Conservation (phyloP, 116 monocot species). For the Cymodocea nodosa region DNA sequence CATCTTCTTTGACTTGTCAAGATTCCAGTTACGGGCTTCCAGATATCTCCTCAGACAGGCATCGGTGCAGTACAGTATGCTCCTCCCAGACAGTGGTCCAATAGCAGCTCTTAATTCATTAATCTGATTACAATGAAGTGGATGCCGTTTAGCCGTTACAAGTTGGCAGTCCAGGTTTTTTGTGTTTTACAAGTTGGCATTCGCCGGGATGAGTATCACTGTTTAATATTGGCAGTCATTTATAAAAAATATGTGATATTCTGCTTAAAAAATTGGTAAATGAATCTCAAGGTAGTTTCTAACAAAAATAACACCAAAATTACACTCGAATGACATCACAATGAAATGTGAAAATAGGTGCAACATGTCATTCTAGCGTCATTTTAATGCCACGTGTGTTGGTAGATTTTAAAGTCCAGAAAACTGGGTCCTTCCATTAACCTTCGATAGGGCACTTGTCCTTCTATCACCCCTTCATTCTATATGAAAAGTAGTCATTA, state of each 20-base stretch:
- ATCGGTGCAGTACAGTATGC: constrained; percentile 10
- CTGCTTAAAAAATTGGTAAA: too few species aligned
- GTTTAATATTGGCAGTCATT: not conserved
- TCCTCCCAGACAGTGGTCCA: constrained; percentile 8
- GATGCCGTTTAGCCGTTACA: not conserved
- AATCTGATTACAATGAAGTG: constrained; percentile 6
- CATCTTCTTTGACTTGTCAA: constrained; percentile 24
- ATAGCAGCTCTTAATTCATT: constrained; percentile 7
- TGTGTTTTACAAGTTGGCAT: not conserved
- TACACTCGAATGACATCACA: too few species aligned
- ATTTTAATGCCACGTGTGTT: too few species aligned
- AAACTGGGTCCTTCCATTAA: not conserved
- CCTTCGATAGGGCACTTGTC: not conserved
- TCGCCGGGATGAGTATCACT: not conserved
- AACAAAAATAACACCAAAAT: too few species aligned
- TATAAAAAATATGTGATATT: not conserved
- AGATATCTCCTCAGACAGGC: constrained; percentile 16
- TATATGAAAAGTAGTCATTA: too few species aligned
- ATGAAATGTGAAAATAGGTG: too few species aligned
- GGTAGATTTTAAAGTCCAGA: too few species aligned
- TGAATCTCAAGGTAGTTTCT: too few species aligned
- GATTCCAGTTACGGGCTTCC: constrained; percentile 19
- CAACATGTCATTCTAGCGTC: too few species aligned
- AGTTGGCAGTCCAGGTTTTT: too few species aligned
- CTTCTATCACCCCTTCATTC: not conserved